Conservation (phyloP, 148 eudicot genomes). For the Selenicereus undatus region DNA sequence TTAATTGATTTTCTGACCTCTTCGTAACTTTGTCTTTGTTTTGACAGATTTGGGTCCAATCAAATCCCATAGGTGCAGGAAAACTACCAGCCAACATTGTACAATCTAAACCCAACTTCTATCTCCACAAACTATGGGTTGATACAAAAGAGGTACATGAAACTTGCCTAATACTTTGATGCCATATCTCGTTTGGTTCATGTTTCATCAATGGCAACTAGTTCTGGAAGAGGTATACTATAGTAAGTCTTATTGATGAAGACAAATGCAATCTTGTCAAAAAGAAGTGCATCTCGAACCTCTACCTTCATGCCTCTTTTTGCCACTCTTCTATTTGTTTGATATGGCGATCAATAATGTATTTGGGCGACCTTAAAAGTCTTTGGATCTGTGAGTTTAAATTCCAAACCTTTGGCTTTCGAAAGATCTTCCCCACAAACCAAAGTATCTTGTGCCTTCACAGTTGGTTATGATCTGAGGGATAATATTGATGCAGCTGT, state of each 20-base stretch:
- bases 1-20: not conserved
- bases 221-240: too few species aligned
- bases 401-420: slow-evolving; percentile 9
- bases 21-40: not conserved
- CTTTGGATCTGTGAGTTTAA: not conserved
- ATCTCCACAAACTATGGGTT: slow-evolving; percentile 54
- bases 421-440: slow-evolving; percentile 56
- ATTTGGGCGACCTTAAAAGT: not conserved
- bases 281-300: too few species aligned
- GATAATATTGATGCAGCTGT: slow-evolving; percentile 60
- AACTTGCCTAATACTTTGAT: not conserved
- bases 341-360: not conserved
- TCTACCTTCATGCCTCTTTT: not conserved
- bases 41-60: slow-evolving; percentile 39
- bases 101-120: slow-evolving; percentile 42
- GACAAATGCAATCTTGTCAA: too few species aligned
- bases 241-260: too few species aligned
- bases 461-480: slow-evolving; percentile 65
- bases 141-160: slow-evolving; percentile 48
- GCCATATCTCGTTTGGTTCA: not conserved
- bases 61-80: slow-evolving; percentile 68
- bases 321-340: not conserved
- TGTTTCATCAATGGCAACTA: too few species aligned
- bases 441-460: slow-evolving; percentile 76
- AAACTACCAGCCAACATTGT: slow-evolving; percentile 60